phyloP scores from a whole-genome alignment of 1,139 yeast species.

The Candida pseudocylindracea region DNA sequence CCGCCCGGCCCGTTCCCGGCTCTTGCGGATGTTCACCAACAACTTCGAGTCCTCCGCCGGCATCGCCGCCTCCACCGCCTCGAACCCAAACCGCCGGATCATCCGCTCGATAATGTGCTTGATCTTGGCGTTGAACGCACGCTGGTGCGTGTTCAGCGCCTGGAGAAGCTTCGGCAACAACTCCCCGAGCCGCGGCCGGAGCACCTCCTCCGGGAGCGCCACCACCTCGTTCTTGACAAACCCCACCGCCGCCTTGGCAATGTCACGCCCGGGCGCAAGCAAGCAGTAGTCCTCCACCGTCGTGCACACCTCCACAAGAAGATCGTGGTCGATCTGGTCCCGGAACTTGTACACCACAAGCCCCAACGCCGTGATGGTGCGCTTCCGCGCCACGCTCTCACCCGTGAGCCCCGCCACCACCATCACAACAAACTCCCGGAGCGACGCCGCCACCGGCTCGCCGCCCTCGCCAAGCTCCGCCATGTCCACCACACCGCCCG shows the following conservation, averaged over 20 bases:
- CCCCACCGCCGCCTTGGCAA: slow-evolving; percentile 85
- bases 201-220: slow-evolving; percentile 61
- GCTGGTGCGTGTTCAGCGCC: slow-evolving; percentile 93
- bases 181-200: slow-evolving; percentile 42
- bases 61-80: slow-evolving; percentile 51
- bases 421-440: slow-evolving; percentile 77
- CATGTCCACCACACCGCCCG: slow-evolving; percentile 50
- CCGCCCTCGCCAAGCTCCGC: slow-evolving; percentile 45
- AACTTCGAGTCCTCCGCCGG: slow-evolving; percentile 78
- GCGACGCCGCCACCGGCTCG: slow-evolving; percentile 41
- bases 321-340: slow-evolving; percentile 27
- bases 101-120: slow-evolving; percentile 84
- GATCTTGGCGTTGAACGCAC: slow-evolving; percentile 81
- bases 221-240: slow-evolving; percentile 82
- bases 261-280: slow-evolving; percentile 80
- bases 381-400: slow-evolving; percentile 85
- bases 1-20: slow-evolving; percentile 66
- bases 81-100: slow-evolving; percentile 75
- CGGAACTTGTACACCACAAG: slow-evolving; percentile 78
- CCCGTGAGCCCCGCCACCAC: slow-evolving; percentile 95
- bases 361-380: slow-evolving; percentile 79
- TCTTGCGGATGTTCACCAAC: slow-evolving; percentile 65
- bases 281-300: slow-evolving; percentile 66
- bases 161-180: slow-evolving; percentile 53
- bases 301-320: slow-evolving; percentile 54